These are phyloP conservation scores for Carnegiea gigantea DNA, from an alignment of 179 eudicot genomes.

Conservation along the genomic window DNA sequence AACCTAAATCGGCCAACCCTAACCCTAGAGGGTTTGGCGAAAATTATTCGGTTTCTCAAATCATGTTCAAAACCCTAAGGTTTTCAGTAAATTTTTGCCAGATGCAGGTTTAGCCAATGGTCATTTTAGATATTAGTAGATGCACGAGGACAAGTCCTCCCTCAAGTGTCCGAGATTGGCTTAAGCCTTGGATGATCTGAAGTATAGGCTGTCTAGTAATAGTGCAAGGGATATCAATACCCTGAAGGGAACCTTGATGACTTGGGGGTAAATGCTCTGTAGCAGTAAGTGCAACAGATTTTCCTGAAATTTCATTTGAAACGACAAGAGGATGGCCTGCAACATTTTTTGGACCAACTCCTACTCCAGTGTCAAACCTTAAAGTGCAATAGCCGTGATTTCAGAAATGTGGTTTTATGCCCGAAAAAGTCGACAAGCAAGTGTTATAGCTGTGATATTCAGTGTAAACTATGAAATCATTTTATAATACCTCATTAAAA, in stretches of 20 bases:
- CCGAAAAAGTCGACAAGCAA: neutral
- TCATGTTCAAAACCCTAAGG: too few relatives aligned
- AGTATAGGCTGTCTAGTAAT: neutral
- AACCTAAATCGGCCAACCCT: too few relatives aligned
- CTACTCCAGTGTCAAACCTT: neutral
- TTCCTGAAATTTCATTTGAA: neutral
- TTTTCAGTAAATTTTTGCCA: too few relatives aligned
- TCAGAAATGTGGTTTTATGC: neutral
- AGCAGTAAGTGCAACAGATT: neutral
- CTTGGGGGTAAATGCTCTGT: neutral
- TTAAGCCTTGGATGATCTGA: neutral
- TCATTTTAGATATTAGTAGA: neutral
- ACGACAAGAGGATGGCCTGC: neutral
- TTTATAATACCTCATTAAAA: constrained; percentile 61
- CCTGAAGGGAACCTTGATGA: neutral
- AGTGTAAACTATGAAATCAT: neutral
- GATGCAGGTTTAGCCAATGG: too few relatives aligned
- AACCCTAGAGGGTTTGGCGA: too few relatives aligned
- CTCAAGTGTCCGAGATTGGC: neutral
- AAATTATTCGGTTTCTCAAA: too few relatives aligned
- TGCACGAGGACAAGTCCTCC: neutral
- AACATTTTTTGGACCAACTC: neutral
- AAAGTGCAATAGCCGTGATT: neutral
- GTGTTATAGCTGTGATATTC: neutral
- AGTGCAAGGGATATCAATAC: neutral